Conservation (phyloP, 2,329 filamentous ascomycete species). For the Ascochyta clinopodiicola region DNA sequence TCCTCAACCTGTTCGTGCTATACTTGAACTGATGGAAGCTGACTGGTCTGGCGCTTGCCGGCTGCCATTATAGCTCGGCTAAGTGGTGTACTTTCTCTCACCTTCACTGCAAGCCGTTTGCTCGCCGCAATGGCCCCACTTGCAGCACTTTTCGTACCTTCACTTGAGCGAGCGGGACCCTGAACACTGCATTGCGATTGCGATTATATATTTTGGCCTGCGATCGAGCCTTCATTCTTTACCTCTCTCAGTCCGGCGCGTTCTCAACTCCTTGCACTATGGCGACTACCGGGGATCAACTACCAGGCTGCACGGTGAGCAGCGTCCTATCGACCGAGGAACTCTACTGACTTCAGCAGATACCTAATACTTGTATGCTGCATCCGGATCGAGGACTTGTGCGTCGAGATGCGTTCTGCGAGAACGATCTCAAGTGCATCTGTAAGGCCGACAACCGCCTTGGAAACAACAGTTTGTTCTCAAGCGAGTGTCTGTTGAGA, state of each 20-base stretch:
- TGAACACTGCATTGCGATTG: background rate
- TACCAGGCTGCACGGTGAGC: constrained; percentile 1
- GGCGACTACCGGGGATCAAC: constrained; percentile 1
- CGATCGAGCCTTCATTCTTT: background rate
- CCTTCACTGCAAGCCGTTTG: constrained; percentile 4
- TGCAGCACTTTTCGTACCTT: background rate
- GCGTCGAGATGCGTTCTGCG: constrained; percentile 11
- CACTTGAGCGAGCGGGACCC: background rate
- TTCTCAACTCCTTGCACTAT: background rate
- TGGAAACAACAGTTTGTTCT: constrained; percentile 19
- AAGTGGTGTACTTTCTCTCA: background rate
- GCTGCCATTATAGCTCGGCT: background rate
- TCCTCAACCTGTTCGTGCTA: background rate
- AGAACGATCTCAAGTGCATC: constrained; percentile 22
- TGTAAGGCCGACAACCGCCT: constrained; percentile 24
- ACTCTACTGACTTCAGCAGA: constrained; percentile 3
- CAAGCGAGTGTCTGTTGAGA: constrained; percentile 20
- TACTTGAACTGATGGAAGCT: background rate
- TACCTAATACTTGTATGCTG: constrained; percentile 18
- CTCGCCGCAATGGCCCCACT: background rate
- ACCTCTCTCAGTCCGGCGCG: background rate
- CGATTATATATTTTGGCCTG: background rate
- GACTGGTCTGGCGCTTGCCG: background rate
- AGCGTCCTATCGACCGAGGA: background rate
- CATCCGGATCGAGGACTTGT: background rate